Evolutionary conservation across 495 filamentous ascomycete species (phyloP).

Genomic region (Elasticomyces elasticus): DNA sequence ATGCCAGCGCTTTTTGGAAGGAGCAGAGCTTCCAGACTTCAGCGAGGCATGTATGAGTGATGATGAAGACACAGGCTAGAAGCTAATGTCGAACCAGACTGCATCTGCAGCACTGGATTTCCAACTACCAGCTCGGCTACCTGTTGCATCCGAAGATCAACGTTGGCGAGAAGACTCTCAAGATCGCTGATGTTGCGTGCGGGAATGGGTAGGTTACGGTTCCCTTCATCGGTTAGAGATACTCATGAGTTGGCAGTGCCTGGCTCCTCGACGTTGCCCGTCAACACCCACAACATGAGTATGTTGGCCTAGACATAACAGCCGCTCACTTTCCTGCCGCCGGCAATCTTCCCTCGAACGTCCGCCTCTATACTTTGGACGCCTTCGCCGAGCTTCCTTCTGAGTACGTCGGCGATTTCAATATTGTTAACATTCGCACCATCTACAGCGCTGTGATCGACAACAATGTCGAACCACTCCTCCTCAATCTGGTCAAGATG

Average conservation of each 20-base stretch:
- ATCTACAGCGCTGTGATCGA: constrained; percentile 26
- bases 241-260: not conserved
- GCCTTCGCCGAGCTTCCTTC: constrained; percentile 21
- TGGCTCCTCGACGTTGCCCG: constrained; percentile 27
- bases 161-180: not conserved
- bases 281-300: constrained; percentile 16
- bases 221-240: not conserved
- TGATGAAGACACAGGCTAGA: not conserved
- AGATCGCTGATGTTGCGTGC: constrained; percentile 12
- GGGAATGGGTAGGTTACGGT: constrained; percentile 6
- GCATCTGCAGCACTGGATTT: constrained; percentile 18
- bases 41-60: not conserved
- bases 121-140: constrained; percentile 8
- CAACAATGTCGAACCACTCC: constrained; percentile 18
- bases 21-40: constrained; percentile 7
- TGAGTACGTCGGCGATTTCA: constrained; percentile 26
- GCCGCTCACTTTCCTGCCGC: constrained; percentile 24
- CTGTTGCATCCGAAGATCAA: constrained; percentile 9
- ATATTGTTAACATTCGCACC: constrained; percentile 33
- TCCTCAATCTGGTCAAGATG: constrained; percentile 23
- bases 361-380: constrained; percentile 26
- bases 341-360: constrained; percentile 27
- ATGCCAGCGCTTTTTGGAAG: not conserved
- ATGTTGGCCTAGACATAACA: constrained; percentile 28
- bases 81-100: not conserved